Conservation (phyloP, 2,329 filamentous ascomycete species). For the Tolypocladium paradoxum region DNA sequence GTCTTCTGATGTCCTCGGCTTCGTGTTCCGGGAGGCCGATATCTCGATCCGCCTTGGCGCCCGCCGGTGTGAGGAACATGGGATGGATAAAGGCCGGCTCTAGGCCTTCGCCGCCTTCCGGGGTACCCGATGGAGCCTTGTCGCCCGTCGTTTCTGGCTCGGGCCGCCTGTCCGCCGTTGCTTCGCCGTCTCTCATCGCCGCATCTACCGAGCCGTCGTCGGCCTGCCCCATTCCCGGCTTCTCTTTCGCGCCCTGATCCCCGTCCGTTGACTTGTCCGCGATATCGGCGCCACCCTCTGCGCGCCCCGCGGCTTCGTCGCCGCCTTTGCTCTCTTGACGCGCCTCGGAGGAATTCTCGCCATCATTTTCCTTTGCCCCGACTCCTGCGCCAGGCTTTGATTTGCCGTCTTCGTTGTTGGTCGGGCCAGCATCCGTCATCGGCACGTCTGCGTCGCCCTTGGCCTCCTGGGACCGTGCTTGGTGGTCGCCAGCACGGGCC, state of each 20-base stretch:
- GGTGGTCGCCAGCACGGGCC: neutral
- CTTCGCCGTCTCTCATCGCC: conserved; percentile 2
- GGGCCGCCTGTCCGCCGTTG: conserved; percentile 26
- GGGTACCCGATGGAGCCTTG: neutral
- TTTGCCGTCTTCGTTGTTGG: conserved; percentile 10
- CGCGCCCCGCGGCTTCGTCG: neutral
- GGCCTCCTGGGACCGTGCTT: neutral
- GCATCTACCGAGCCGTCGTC: conserved; percentile 5
- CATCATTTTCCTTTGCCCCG: conserved; percentile 2
- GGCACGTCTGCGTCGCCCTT: conserved; percentile 5
- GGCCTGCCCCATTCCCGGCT: neutral
- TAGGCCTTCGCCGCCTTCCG: conserved; percentile 7
- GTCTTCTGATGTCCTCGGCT: conserved; percentile 65
- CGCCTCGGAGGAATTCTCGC: neutral
- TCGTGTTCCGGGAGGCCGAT: conserved; percentile 61
- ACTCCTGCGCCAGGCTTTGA: conserved; percentile 5
- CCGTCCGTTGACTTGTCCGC: neutral
- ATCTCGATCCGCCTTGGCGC: conserved; percentile 56
- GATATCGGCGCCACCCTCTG: neutral
- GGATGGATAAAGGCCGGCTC: conserved; percentile 57
- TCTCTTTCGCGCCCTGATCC: neutral
- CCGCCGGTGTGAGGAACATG: conserved; percentile 56
- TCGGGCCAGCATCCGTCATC: conserved; percentile 18
- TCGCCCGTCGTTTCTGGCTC: neutral
- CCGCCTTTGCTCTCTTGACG: neutral